These are phyloP conservation scores for Phycomyces blakesleeanus DNA, from an alignment of 192 early-diverging fungal species.

Conservation along the genomic window DNA sequence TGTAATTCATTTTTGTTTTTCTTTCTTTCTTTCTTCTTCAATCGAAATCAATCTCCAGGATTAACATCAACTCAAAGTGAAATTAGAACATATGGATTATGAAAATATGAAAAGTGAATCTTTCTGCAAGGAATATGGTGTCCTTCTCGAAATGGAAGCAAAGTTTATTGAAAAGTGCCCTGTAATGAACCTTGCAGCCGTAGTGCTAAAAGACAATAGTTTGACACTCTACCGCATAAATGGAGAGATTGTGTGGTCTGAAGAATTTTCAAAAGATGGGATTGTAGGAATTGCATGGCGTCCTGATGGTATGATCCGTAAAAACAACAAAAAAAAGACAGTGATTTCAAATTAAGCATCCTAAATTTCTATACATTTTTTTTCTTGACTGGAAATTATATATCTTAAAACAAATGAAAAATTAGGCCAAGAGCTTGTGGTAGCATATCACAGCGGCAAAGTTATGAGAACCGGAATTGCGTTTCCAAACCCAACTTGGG, in stretches of 20 bases:
- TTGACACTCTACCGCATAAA: background rate
- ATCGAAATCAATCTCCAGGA: no score
- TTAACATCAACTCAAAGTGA: no score
- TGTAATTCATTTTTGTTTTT: no score
- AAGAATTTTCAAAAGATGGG: background rate
- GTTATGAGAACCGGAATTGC: background rate
- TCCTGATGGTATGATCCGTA: background rate
- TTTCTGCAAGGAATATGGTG: background rate
- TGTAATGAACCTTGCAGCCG: background rate
- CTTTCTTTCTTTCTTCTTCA: no score
- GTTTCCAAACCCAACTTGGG: background rate
- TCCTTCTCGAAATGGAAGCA: background rate
- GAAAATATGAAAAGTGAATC: background rate
- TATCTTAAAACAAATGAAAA: background rate
- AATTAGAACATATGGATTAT: background rate
- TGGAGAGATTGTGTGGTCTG: background rate
- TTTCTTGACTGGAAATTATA: no score
- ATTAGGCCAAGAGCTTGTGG: background rate
- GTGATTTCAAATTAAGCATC: no score
- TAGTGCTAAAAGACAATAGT: background rate
- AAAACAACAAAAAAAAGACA: background rate
- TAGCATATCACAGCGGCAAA: background rate
- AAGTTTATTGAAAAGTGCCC: background rate
- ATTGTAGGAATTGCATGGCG: slow-evolving; percentile 1
- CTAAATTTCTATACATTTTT: no score